Evolutionary conservation across 805 yeast genomes (phyloP).

Genomic region (Ogataea sp.): DNA sequence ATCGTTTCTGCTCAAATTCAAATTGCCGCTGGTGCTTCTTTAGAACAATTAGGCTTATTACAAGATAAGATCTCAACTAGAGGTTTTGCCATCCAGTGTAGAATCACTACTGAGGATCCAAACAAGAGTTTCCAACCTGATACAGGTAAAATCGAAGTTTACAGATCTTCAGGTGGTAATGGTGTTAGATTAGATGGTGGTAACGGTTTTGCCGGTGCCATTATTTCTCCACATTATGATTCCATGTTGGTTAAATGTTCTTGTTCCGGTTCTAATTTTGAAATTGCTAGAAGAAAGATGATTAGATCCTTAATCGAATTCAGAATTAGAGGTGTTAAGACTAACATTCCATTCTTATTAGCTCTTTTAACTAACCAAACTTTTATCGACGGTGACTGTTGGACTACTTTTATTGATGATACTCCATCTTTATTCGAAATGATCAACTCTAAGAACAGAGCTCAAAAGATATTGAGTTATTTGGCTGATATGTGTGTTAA

Average conservation of each 20-base stretch:
- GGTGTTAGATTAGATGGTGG: conserved; percentile 99
- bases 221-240: conserved; percentile 95
- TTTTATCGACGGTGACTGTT: conserved; percentile 78
- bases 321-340: conserved; percentile 98
- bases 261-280: conserved; percentile 94
- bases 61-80: conserved; percentile 94
- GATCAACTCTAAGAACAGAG: conserved; percentile 94
- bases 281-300: conserved; percentile 97
- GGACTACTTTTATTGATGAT: conserved; percentile 98
- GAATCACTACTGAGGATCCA: conserved; percentile 98
- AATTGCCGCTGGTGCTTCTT: conserved; percentile 96
- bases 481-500: conserved; percentile 91
- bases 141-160: conserved; percentile 96
- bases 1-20: conserved; percentile 97
- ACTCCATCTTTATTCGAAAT: conserved; percentile 93
- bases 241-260: conserved; percentile 97
- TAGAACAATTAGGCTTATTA: conserved; percentile 82
- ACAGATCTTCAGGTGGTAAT: conserved; percentile 98
- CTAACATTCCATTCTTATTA: conserved; percentile 92
- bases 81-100: conserved; percentile 98
- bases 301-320: conserved; percentile 93
- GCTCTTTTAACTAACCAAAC: conserved; percentile 87
- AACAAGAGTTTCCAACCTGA: conserved; percentile 96
- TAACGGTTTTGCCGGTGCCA: conserved; percentile 94
- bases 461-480: conserved; percentile 85